These are phyloP conservation scores for Hippophae gyantsensis DNA, from an alignment of 306 rosid species.

Conservation along the genomic window DNA sequence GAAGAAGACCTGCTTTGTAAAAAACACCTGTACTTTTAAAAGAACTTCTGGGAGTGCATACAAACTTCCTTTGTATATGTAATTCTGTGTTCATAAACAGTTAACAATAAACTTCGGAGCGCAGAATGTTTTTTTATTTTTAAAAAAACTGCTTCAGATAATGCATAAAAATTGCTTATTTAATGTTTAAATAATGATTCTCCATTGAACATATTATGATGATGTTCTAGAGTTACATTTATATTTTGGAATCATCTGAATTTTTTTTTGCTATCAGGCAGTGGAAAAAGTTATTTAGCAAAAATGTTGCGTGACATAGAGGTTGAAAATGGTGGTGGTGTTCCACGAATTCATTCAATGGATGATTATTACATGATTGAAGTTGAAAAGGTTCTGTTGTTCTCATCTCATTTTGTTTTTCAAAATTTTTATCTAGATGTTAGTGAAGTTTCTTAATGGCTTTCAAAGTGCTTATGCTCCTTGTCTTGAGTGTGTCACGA, in stretches of 20 bases:
- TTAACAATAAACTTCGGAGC: too few species aligned
- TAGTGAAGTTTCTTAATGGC: neutral
- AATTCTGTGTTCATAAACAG: too few species aligned
- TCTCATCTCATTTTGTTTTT: constrained; percentile 12
- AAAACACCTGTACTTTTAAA: too few species aligned
- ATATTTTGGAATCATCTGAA: constrained; percentile 9
- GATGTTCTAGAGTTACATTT: constrained; percentile 8
- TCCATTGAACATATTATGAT: neutral
- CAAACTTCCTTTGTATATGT: too few species aligned
- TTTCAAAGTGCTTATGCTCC: constrained; percentile 1
- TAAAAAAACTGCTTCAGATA: too few species aligned
- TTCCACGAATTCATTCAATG: constrained; percentile 95
- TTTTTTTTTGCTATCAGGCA: constrained; percentile 45
- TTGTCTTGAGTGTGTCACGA: constrained; percentile 7
- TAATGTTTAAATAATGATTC: too few species aligned
- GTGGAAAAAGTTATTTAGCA: constrained; percentile 96
- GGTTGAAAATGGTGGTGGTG: constrained; percentile 78
- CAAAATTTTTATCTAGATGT: neutral
- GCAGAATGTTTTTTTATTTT: too few species aligned
- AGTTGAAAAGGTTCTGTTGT: constrained; percentile 73
- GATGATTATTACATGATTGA: constrained; percentile 96
- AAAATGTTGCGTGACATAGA: constrained; percentile 92
- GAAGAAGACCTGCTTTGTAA: too few species aligned
- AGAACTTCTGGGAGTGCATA: too few species aligned
- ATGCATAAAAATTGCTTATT: too few species aligned